Percentiles rank a stretch among this genome's conserved stretches.
These are phyloP conservation scores for Blastocladiella britannica DNA, from an alignment of 192 early-diverging fungal genomes.

Conservation along the genomic window DNA sequence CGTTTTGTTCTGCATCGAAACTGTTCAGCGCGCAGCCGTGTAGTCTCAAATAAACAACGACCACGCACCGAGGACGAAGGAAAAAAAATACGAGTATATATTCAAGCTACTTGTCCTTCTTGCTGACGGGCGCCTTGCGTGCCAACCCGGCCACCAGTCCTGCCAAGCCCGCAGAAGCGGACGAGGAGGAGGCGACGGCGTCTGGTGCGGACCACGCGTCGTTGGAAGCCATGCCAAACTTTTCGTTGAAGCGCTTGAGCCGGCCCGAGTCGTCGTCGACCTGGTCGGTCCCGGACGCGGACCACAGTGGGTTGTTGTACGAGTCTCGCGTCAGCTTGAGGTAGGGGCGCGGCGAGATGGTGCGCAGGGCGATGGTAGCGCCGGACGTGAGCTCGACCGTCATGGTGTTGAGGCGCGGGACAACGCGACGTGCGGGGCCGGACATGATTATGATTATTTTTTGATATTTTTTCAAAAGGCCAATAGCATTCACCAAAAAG, in stretches of 20 bases:
- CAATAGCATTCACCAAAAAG: too few species aligned
- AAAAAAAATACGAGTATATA: too few species aligned
- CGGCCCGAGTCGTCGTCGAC: slow-evolving; percentile 63
- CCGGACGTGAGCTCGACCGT: slow-evolving; percentile 50
- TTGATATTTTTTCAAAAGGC: too few species aligned
- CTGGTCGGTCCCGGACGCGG: slow-evolving; percentile 26
- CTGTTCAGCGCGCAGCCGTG: too few species aligned
- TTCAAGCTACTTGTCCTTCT: background rate
- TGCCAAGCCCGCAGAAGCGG: background rate
- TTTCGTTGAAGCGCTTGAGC: slow-evolving; percentile 57
- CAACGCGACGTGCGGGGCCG: too few species aligned
- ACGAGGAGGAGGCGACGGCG: background rate
- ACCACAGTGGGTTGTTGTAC: slow-evolving; percentile 86
- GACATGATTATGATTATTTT: too few species aligned
- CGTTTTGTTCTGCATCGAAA: too few species aligned
- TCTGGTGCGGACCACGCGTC: background rate
- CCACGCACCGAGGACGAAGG: too few species aligned
- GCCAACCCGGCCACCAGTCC: background rate
- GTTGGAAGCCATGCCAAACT: slow-evolving; percentile 27
- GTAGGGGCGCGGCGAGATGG: slow-evolving; percentile 65
- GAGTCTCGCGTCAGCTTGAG: slow-evolving; percentile 77
- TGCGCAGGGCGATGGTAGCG: slow-evolving; percentile 54
- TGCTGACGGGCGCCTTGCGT: background rate
- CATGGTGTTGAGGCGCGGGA: background rate
- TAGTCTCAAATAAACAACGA: too few species aligned